Evolutionary conservation across 2,329 filamentous ascomycete species (phyloP).

Genomic region (Aspergillus eucalypticola): DNA sequence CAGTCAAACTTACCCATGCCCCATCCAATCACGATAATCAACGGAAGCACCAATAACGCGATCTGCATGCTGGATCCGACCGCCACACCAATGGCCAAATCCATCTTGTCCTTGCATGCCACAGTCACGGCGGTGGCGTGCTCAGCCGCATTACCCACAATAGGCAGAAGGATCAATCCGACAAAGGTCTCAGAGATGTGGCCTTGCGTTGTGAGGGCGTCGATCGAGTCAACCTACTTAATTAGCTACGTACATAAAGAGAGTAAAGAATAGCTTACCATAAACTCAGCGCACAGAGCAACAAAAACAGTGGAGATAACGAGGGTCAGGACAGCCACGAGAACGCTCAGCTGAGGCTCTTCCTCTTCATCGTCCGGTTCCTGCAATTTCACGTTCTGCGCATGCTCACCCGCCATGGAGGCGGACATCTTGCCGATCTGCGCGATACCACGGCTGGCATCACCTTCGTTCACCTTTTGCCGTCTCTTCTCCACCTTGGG

Average conservation of each 20-base stretch:
- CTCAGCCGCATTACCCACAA: conserved; percentile 67
- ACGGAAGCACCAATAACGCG: conserved; percentile 61
- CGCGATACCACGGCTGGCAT: conserved; percentile 52
- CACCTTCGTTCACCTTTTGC: conserved; percentile 52
- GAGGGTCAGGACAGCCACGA: conserved; percentile 72
- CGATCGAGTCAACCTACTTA: conserved; percentile 54
- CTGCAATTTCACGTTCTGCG: conserved; percentile 49
- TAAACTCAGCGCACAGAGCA: conserved; percentile 71
- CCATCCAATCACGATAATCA: conserved; percentile 64
- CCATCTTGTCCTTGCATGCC: conserved; percentile 68
- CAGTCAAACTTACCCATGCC: conserved; percentile 45
- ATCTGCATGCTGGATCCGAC: conserved; percentile 68
- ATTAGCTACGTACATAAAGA: background rate
- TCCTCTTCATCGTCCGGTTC: conserved; percentile 70
- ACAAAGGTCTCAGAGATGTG: conserved; percentile 61
- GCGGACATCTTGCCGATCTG: conserved; percentile 56
- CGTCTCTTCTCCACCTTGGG: conserved; percentile 69
- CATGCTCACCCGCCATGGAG: conserved; percentile 51
- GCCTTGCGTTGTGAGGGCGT: conserved; percentile 52
- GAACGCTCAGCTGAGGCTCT: conserved; percentile 70
- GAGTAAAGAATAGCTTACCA: conserved; percentile 44
- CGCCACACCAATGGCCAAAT: conserved; percentile 65
- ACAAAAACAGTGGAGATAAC: conserved; percentile 74
- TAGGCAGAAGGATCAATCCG: conserved; percentile 64
- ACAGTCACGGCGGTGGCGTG: conserved; percentile 65